Percentiles rank a stretch among this genome's conserved stretches.
These are phyloP conservation scores for Chrysosporium queenslandicum DNA, from an alignment of 2,329 filamentous ascomycete genomes.

Conservation along the genomic window DNA sequence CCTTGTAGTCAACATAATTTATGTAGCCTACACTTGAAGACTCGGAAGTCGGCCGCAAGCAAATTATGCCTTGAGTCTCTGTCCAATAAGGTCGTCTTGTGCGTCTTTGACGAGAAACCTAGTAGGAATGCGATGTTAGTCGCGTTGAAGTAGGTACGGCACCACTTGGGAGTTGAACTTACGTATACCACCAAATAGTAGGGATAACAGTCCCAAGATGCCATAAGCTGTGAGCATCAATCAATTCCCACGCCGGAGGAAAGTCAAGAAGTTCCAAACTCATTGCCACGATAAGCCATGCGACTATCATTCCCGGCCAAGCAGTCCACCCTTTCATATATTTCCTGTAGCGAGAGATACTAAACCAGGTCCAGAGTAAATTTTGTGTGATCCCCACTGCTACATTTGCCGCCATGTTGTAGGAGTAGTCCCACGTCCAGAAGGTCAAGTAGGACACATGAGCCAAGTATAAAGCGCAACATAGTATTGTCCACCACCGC, in stretches of 20 bases:
- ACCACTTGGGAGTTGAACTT: slow-evolving; percentile 36
- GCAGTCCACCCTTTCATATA: slow-evolving; percentile 67
- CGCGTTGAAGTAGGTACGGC: slow-evolving; percentile 4
- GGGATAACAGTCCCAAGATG: slow-evolving; percentile 86
- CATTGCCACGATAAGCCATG: slow-evolving; percentile 89
- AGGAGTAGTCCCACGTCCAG: slow-evolving; percentile 87
- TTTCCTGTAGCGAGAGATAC: slow-evolving; percentile 60
- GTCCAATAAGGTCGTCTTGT: slow-evolving; percentile 65
- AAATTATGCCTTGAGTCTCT: slow-evolving; percentile 55
- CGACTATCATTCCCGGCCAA: slow-evolving; percentile 83
- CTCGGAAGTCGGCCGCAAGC: background rate
- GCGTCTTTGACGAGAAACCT: slow-evolving; percentile 84
- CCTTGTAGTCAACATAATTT: too few species aligned
- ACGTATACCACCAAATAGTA: slow-evolving; percentile 90
- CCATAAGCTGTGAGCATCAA: slow-evolving; percentile 95
- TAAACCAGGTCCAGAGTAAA: slow-evolving; percentile 75
- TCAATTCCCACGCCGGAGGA: slow-evolving; percentile 64
- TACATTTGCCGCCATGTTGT: slow-evolving; percentile 96
- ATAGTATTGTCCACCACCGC: slow-evolving; percentile 65
- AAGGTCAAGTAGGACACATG: slow-evolving; percentile 79
- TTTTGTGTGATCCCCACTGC: slow-evolving; percentile 71
- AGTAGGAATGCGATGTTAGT: slow-evolving; percentile 3
- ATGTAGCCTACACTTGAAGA: too few species aligned
- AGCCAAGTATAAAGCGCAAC: slow-evolving; percentile 57
- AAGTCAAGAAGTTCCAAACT: slow-evolving; percentile 93